A percentile compares a stretch with the other conserved stretches of the same genome.
These are phyloP conservation scores for Syzygium aromaticum DNA, from an alignment of 345 rosid species.

Conservation along the genomic window DNA sequence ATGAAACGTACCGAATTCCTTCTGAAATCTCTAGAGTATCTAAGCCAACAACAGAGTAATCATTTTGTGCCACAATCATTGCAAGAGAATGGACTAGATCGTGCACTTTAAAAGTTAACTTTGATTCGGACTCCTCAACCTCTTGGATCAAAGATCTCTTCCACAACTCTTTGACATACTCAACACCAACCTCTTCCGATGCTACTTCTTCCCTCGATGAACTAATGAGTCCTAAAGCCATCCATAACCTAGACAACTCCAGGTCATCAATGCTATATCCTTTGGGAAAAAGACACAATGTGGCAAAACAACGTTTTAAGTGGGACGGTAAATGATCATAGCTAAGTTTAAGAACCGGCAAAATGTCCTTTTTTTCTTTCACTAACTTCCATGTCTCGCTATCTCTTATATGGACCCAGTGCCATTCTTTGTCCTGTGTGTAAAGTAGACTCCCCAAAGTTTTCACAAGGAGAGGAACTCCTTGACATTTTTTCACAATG, in stretches of 20 bases:
- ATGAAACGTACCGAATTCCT: background rate
- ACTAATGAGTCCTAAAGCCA: background rate
- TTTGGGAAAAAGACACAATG: background rate
- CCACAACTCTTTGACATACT: background rate
- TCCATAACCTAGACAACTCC: accelerated
- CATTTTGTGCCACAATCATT: background rate
- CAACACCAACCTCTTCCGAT: background rate
- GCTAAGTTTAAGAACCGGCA: background rate
- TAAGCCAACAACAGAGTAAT: background rate
- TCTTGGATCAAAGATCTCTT: background rate
- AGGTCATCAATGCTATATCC: accelerated
- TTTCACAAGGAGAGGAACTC: background rate
- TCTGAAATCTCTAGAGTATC: background rate
- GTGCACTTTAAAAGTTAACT: background rate
- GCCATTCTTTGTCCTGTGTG: accelerated
- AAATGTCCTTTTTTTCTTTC: background rate
- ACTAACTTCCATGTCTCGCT: background rate
- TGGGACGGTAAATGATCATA: background rate
- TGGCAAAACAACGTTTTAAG: background rate
- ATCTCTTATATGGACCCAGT: background rate
- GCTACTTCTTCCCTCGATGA: background rate
- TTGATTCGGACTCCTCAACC: background rate
- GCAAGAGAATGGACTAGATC: background rate
- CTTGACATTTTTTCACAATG: background rate
- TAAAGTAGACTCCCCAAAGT: background rate